A percentile compares a stretch with the other conserved stretches of the same genome.
Conservation (phyloP, 805 yeast genomes). For the Kuraishia hungarica region DNA sequence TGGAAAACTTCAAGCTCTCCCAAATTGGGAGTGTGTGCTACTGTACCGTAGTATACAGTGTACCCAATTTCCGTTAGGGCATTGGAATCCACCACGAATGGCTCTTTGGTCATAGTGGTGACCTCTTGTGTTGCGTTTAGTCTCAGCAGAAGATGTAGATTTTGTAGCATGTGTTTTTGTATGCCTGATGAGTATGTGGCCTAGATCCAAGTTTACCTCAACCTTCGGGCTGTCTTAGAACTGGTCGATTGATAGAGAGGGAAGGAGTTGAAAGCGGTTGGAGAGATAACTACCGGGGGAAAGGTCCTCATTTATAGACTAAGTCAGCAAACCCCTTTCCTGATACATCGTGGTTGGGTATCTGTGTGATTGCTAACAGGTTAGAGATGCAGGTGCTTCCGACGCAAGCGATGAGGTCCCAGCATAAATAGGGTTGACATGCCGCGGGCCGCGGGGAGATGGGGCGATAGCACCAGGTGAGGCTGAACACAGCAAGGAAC, state of each 20-base stretch:
- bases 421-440: too few species aligned
- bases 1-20: constrained; percentile 48
- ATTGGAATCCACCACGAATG: constrained; percentile 8
- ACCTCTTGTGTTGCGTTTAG: not conserved
- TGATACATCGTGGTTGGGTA: too few species aligned
- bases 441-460: not conserved
- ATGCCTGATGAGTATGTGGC: not conserved
- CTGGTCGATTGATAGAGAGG: not conserved
- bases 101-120: constrained; percentile 2
- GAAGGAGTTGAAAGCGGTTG: not conserved
- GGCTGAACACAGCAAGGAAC: not conserved
- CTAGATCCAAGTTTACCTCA: not conserved
- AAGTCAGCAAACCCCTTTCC: too few species aligned
- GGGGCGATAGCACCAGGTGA: not conserved
- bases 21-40: constrained; percentile 62
- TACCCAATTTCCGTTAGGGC: constrained; percentile 11
- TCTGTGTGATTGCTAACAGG: not conserved
- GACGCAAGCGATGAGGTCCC: not conserved
- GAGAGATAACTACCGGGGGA: too few species aligned
- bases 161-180: not conserved
- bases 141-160: not conserved
- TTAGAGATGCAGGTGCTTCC: not conserved
- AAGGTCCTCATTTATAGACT: too few species aligned
- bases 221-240: not conserved
- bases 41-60: constrained; percentile 57